phyloP scores from a whole-genome alignment of 192 early-diverging fungal genomes.

The Irineochytrium annulatum region DNA sequence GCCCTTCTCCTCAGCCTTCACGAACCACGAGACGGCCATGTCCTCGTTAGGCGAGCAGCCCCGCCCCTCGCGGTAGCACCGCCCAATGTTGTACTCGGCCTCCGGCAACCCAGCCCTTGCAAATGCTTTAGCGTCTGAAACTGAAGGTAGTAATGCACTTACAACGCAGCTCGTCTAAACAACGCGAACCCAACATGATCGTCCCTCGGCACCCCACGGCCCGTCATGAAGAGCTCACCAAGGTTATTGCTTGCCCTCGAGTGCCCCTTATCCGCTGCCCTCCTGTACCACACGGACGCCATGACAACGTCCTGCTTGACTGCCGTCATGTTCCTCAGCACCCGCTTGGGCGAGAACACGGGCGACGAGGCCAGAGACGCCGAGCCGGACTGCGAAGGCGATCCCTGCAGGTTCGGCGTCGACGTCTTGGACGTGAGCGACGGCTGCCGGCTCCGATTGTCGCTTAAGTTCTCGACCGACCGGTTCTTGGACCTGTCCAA shows the following conservation, averaged over 20 bases:
- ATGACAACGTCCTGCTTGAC: constrained; percentile 28
- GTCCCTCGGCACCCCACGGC: constrained; percentile 15
- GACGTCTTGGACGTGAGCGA: not conserved
- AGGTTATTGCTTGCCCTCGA: constrained; percentile 21
- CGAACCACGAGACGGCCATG: constrained; percentile 24
- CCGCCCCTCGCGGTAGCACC: constrained; percentile 24
- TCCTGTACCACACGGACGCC: constrained; percentile 25
- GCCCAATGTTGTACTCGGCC: constrained; percentile 28
- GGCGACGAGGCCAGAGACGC: not conserved
- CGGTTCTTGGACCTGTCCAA: not conserved
- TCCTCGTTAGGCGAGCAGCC: constrained; percentile 24
- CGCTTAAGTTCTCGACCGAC: too few species aligned
- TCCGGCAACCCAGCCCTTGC: constrained; percentile 22
- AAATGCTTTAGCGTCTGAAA: too few species aligned
- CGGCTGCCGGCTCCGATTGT: too few species aligned
- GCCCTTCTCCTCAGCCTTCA: constrained; percentile 18
- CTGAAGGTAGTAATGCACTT: too few species aligned
- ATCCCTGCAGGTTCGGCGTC: not conserved
- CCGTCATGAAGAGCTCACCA: constrained; percentile 28
- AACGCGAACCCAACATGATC: constrained; percentile 20
- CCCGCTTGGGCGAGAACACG: not conserved
- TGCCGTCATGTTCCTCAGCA: constrained; percentile 21
- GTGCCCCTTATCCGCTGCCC: constrained; percentile 18
- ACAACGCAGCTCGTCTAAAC: constrained; percentile 21
- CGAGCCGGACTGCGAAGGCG: not conserved